Evolutionary conservation across 2,329 filamentous ascomycete species (phyloP).

Genomic region (Davidsoniella eucalypti): DNA sequence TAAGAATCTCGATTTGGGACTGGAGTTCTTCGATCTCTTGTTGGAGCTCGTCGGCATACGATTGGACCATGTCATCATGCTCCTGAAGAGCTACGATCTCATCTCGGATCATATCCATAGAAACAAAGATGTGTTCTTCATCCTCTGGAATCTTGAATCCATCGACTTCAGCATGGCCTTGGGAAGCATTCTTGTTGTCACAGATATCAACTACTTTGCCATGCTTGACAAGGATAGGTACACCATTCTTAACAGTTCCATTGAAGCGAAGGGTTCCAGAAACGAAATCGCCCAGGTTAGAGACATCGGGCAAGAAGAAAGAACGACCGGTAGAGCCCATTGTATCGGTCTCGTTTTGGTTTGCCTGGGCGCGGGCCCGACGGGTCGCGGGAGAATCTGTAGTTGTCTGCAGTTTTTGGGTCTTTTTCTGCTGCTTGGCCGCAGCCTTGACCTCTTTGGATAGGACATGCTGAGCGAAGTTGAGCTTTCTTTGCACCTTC

Average conservation of each 20-base stretch:
- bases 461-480: slow-evolving; percentile 12
- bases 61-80: slow-evolving; percentile 38
- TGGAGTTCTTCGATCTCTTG: slow-evolving; percentile 34
- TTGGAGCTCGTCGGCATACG: slow-evolving; percentile 36
- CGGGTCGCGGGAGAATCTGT: not conserved
- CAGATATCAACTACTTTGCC: slow-evolving; percentile 31
- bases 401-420: slow-evolving; percentile 1
- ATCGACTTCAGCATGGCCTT: slow-evolving; percentile 32
- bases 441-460: slow-evolving; percentile 12
- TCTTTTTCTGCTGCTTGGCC: slow-evolving; percentile 9
- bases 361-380: slow-evolving; percentile 12
- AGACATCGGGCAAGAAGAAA: slow-evolving; percentile 37
- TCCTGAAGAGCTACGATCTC: slow-evolving; percentile 39
- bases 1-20: slow-evolving; percentile 29
- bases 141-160: slow-evolving; percentile 33
- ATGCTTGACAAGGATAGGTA: slow-evolving; percentile 39
- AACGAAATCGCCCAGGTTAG: slow-evolving; percentile 39
- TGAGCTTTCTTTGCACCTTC: slow-evolving; percentile 12
- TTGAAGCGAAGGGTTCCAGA: slow-evolving; percentile 37
- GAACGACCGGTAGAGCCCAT: slow-evolving; percentile 27
- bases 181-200: slow-evolving; percentile 20
- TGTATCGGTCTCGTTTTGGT: slow-evolving; percentile 13
- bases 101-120: slow-evolving; percentile 44
- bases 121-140: slow-evolving; percentile 42
- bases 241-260: slow-evolving; percentile 34